A percentile compares a stretch with the other conserved stretches of the same genome.
phyloP scores from a whole-genome alignment of 768 basidiomycete species.

The Ephemerocybe angulata region DNA sequence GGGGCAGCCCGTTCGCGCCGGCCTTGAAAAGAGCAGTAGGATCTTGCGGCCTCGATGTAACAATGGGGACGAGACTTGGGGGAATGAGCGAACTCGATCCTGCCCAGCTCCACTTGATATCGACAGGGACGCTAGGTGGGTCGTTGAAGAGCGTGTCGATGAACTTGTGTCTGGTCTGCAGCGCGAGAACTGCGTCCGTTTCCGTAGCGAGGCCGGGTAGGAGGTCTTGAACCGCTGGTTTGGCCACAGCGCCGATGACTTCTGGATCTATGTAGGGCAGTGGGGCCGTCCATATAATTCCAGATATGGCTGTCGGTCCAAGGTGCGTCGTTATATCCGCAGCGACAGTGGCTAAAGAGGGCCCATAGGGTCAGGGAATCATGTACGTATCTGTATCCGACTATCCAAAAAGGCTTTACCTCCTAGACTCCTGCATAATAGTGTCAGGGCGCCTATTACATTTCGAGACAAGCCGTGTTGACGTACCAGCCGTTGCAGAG shows the following conservation, averaged over 20 bases:
- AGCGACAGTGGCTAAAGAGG: too few species aligned
- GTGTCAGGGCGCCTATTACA: too few species aligned
- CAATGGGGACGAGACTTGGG: slow-evolving; percentile 18
- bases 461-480: not conserved
- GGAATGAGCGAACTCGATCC: slow-evolving; percentile 18
- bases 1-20: slow-evolving; percentile 23
- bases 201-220: slow-evolving; percentile 21
- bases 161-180: slow-evolving; percentile 21
- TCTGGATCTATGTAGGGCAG: slow-evolving; percentile 22
- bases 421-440: not conserved
- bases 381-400: not conserved
- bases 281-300: slow-evolving; percentile 24
- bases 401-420: not conserved
- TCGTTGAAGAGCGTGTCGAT: slow-evolving; percentile 24
- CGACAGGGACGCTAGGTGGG: slow-evolving; percentile 22
- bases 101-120: slow-evolving; percentile 21
- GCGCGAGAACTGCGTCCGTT: slow-evolving; percentile 18
- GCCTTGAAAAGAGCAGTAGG: slow-evolving; percentile 23
- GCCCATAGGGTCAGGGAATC: too few species aligned
- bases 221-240: slow-evolving; percentile 15
- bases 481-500: slow-evolving; percentile 30
- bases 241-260: slow-evolving; percentile 20
- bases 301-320: slow-evolving; percentile 24
- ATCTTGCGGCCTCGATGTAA: slow-evolving; percentile 25
- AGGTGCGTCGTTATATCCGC: slow-evolving; percentile 27